Conservation (phyloP, 2,329 filamentous ascomycete genomes). For the Aureobasidium musti region DNA sequence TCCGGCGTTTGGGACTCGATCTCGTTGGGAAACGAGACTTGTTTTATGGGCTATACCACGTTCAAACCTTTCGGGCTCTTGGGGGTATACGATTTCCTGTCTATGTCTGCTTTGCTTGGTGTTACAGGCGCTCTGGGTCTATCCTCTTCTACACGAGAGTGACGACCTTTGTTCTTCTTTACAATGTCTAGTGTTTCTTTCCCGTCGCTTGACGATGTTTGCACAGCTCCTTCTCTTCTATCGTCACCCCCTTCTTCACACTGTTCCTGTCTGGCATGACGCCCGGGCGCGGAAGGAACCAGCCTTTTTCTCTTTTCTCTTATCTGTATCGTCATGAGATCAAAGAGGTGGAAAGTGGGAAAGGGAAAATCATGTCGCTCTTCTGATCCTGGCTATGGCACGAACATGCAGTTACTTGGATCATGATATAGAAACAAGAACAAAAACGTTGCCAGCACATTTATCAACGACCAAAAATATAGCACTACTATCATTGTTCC, state of each 20-base stretch:
- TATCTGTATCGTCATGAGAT: conserved; percentile 11
- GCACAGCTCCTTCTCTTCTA: conserved; percentile 20
- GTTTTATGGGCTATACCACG: conserved; percentile 29
- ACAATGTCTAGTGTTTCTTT: conserved; percentile 27
- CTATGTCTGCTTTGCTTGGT: conserved; percentile 13
- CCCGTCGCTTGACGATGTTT: conserved; percentile 11
- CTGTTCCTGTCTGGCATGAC: not conserved
- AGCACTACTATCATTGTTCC: not conserved
- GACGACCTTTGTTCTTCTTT: conserved; percentile 2
- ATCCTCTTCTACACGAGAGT: conserved; percentile 15
- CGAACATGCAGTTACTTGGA: conserved; percentile 3
- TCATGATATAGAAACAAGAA: conserved; percentile 10
- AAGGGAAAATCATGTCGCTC: not conserved
- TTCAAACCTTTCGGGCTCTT: conserved; percentile 23
- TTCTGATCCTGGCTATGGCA: conserved; percentile 4
- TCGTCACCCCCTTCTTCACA: conserved; percentile 7
- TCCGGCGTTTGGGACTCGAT: conserved; percentile 5
- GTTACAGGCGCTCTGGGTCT: conserved; percentile 14
- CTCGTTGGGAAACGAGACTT: conserved; percentile 2
- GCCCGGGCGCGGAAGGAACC: not conserved
- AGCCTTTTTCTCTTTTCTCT: not conserved
- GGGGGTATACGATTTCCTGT: conserved; percentile 19
- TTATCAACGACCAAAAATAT: not conserved
- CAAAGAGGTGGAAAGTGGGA: conserved; percentile 5
- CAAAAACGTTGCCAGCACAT: conserved; percentile 6